Base-by-base conservation (phyloP, 495 filamentous ascomycete genomes). In the Penicillium maclennaniae region DNA sequence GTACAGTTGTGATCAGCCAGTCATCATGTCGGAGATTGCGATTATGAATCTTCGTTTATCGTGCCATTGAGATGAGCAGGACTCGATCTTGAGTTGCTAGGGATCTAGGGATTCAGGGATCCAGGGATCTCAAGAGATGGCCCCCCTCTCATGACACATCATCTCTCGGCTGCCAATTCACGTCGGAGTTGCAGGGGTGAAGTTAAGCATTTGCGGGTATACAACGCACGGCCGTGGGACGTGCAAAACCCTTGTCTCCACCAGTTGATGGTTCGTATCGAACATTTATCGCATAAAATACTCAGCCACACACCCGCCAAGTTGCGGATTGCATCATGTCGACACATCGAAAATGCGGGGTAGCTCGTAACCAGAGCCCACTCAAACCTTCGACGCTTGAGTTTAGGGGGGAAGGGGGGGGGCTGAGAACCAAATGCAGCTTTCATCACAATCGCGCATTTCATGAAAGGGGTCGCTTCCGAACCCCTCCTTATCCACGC, bases 141-240 rank as follows among this genome's bases (percentile, higher is more conserved):
- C 31, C 10, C 8, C 28, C 31, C 10, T 34, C 31, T 14, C 31
- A 10, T 14, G 31, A 12, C 7, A 31, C 31, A 34, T 34, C 44
- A 19, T 46, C 15, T 36, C 43, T n/a, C 17, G 15, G 17, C 45
- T 23, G 5, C 31, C 10, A 2, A 12, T 53, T 58, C 55, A 58
- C 55, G 37, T 46, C 23, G 55, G 49, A 16, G 17, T 51, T 25
- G 28, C 16, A 43, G 48, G 43, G 43, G 55, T 53, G 39, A 58
- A 53, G 50, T 49, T 58, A 58, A 58, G 55, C 55, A 58, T 58
- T 43, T 49, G 55, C 49, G 49, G 50, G 50, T 53, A 49, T 53
- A 45, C 27, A 26, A 45, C 34, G 49, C 49, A 49, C 50, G 50
- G 55, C 45, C 50, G 31, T 58, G 39, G 44, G 34, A 47, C 44